Evolutionary conservation across 2,329 filamentous ascomycete species (phyloP).

Genomic region (Botrytis medusae): DNA sequence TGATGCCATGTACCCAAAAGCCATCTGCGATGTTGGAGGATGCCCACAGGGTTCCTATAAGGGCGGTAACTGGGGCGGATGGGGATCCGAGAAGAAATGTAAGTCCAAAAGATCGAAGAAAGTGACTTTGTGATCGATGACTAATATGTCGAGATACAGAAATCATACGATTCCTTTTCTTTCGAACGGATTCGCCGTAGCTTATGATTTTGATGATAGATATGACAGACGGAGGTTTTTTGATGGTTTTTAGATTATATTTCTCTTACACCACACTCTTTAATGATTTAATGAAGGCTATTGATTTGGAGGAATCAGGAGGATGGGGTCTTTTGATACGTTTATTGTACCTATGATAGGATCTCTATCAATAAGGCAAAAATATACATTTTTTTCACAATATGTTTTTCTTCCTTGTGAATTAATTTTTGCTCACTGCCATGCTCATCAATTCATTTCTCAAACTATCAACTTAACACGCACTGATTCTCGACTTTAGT

Average conservation of each 20-base stretch:
- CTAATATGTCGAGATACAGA: neutral
- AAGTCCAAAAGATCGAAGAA: neutral
- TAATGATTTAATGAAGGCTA: neutral
- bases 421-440: neutral
- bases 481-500: too few species aligned
- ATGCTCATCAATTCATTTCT: neutral
- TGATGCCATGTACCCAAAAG: neutral
- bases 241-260: neutral
- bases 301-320: neutral
- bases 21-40: slow-evolving; percentile 7
- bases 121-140: neutral
- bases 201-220: neutral
- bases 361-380: neutral
- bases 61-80: slow-evolving; percentile 14
- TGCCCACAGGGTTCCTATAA: neutral
- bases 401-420: neutral
- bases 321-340: neutral
- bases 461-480: neutral
- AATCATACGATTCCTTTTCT: neutral
- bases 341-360: neutral
- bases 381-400: neutral
- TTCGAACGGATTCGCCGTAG: neutral
- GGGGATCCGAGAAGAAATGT: slow-evolving; percentile 7
- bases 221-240: neutral
- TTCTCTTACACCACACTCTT: neutral